Evolutionary conservation across 2,329 filamentous ascomycete species (phyloP), one percentile per base, ranked within the genome.

Genomic region (Phyllachora maydis): DNA sequence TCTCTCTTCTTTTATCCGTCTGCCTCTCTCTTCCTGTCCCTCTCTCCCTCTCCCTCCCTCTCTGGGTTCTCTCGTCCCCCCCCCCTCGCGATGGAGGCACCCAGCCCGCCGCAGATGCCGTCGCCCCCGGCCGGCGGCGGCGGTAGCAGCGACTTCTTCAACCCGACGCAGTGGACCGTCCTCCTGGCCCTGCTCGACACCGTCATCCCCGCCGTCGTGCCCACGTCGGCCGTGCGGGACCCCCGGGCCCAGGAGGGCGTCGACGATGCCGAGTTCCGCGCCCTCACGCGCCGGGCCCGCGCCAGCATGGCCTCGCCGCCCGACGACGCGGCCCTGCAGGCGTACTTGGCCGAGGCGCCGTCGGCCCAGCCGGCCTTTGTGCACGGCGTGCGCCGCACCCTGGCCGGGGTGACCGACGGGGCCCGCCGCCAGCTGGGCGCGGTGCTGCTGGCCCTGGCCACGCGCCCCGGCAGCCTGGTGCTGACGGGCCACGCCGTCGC

Each of bases 401-500:
- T 66, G 7, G 41, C 45, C 8, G 26, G 31, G 6, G 33, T 50
- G 5, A 40, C 56, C 2, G 29, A 35, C 6, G 25, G 31, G 3
- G 34, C 40, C 25, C 45, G 40, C 28, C 40, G 37, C 11, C 36
- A 43, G 11, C 39, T 66, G 4, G 50, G 46, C 7, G 31, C 34
- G 3, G 39, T 54, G 8, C 31, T 64, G 18, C 35, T 33, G 10
- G 19, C 51, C 8, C 35, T 65, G 24, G 44, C 48, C 29, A 69
- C 67, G 12, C 59, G 64, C 16, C 41, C 59, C 4, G 73, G 73
- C 14, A 65, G 67, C 14, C 45, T 75, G 11, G 41, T 75, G 5
- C 50, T 78, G 22, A 81, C 75, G 0, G 72, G 74, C n/a, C 63
- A 68, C 39, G 54, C 60, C 32, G 63, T 57, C 0, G 65, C 71